Conservation (phyloP, 768 basidiomycete genomes). For the Tylopilus plumbeoviolaceoides region DNA sequence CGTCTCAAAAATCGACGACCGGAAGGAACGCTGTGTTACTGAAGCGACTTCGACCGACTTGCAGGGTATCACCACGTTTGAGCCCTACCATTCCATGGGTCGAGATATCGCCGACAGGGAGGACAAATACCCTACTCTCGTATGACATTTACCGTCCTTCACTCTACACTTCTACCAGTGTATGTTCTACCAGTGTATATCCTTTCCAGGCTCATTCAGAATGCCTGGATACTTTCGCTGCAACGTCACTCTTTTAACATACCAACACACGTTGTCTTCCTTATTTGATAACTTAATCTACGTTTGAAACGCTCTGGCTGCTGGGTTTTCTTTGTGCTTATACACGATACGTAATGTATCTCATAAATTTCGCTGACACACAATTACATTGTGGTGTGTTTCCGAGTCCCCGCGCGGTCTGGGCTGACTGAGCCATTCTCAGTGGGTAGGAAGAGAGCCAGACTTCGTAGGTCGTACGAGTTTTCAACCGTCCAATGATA, state of each 20-base stretch:
- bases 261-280: no score
- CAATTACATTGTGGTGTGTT: no score
- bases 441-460: no score
- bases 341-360: no score
- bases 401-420: background rate
- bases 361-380: no score
- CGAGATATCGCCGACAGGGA: slow-evolving; percentile 18
- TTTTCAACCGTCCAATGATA: no score
- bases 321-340: background rate
- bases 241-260: background rate
- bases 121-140: slow-evolving; percentile 10
- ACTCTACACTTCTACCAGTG: background rate
- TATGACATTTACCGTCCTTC: slow-evolving; percentile 1
- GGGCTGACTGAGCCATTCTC: background rate
- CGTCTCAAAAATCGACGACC: slow-evolving; percentile 29
- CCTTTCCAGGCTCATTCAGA: background rate
- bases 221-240: background rate
- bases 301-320: background rate
- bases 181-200: background rate
- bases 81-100: slow-evolving; percentile 11
- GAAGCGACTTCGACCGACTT: slow-evolving; percentile 7
- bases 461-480: no score
- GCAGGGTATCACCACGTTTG: slow-evolving; percentile 8
- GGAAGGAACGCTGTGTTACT: slow-evolving; percentile 16
- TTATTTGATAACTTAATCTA: background rate